Conservation (phyloP, 2,329 filamentous ascomycete species). For the Myriosclerotinia scirpicola region DNA sequence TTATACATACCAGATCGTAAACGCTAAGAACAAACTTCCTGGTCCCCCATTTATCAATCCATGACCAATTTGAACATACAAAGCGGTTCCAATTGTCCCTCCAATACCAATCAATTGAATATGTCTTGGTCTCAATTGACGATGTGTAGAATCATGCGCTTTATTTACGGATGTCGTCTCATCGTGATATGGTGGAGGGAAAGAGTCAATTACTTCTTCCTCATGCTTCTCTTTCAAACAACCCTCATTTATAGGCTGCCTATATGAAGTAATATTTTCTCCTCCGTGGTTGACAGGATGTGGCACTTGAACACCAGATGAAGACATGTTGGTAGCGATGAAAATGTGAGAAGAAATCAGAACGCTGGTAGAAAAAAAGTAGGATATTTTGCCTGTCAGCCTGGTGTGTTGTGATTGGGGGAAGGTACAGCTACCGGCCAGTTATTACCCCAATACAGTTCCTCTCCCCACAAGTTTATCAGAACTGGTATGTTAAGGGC, state of each 20-base stretch:
- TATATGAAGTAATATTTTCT: slow-evolving; percentile 27
- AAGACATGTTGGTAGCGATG: slow-evolving; percentile 28
- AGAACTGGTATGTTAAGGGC: no score
- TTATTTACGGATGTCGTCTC: slow-evolving; percentile 25
- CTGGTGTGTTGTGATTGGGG: background rate
- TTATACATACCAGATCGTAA: slow-evolving; percentile 52
- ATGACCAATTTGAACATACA: slow-evolving; percentile 55
- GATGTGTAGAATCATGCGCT: slow-evolving; percentile 39
- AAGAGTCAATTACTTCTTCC: slow-evolving; percentile 28
- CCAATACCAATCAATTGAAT: slow-evolving; percentile 54
- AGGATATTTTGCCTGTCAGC: background rate
- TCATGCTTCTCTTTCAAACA: slow-evolving; percentile 28
- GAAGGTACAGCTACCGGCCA: background rate
- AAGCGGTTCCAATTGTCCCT: slow-evolving; percentile 62
- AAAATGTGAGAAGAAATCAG: background rate
- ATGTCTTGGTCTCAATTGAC: slow-evolving; percentile 44
- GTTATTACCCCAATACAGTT: no score
- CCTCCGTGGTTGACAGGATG: slow-evolving; percentile 24
- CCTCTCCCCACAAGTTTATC: no score
- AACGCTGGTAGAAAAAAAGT: background rate
- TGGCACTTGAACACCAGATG: slow-evolving; percentile 29
- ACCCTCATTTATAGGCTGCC: slow-evolving; percentile 22
- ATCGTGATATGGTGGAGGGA: slow-evolving; percentile 21
- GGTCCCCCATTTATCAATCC: slow-evolving; percentile 60
- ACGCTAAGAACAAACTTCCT: slow-evolving; percentile 57